Percentiles rank a stretch among this genome's conserved stretches.
Evolutionary conservation across 225 moss, liverwort and hornwort genomes (phyloP).

Genomic region (Pseudisothecium myosuroides): DNA sequence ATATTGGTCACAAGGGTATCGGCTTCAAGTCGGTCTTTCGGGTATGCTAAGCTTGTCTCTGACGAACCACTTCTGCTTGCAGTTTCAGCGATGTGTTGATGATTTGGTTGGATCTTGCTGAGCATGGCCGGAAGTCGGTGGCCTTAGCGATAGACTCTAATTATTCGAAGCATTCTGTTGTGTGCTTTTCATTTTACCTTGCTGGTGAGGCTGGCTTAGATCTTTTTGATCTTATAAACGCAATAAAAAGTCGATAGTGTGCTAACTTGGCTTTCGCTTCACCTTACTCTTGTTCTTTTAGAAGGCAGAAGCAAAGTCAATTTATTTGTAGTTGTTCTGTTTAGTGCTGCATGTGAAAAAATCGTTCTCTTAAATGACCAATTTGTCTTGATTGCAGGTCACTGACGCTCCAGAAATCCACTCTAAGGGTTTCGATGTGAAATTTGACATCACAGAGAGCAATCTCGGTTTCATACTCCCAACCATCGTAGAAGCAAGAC

Average conservation of each 20-base stretch:
- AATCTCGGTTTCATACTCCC: constrained; percentile 86
- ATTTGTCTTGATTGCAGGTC: constrained; percentile 37
- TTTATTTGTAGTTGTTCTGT: not conserved
- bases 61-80: not conserved
- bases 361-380: not conserved
- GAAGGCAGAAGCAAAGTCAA: not conserved
- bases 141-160: not conserved
- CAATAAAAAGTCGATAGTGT: not conserved
- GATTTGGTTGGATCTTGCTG: not conserved
- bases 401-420: constrained; percentile 92
- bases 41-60: constrained; percentile 28
- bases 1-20: constrained; percentile 98
- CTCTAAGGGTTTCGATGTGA: constrained; percentile 85
- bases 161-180: not conserved
- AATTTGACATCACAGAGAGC: constrained; percentile 89
- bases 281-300: not conserved
- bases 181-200: not conserved
- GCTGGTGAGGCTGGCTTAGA: not conserved
- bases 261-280: not conserved
- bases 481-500: constrained; percentile 39
- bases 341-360: not conserved
- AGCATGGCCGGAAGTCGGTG: not conserved
- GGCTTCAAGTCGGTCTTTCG: constrained; percentile 97
- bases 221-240: not conserved
- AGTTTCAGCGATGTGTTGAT: not conserved